phyloP scores from a whole-genome alignment of 306 rosid genomes.

The Sechiopsis laciniata region DNA sequence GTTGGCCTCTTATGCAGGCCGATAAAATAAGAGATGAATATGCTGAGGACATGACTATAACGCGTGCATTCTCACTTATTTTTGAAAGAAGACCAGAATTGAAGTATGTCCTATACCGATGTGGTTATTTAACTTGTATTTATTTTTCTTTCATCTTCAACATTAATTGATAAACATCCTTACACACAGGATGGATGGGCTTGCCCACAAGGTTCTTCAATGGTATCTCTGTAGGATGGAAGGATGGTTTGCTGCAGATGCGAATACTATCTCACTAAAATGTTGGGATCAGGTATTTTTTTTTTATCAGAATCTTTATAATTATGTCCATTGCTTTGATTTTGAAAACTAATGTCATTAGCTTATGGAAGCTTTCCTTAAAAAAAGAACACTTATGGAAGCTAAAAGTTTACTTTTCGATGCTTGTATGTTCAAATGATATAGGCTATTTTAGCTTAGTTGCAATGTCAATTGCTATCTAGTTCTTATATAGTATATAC shows the following conservation, averaged over 20 bases:
- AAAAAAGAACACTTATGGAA: neutral
- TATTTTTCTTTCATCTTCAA: neutral
- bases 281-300: conserved; percentile 80
- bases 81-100: conserved; percentile 82
- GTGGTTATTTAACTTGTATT: neutral
- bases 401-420: neutral
- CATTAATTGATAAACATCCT: neutral
- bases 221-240: conserved; percentile 99
- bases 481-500: neutral
- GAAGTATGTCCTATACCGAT: conserved; percentile 32
- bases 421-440: neutral
- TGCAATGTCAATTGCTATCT: neutral
- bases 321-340: neutral
- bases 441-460: neutral
- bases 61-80: conserved; percentile 66
- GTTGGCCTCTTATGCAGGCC: conserved; percentile 45
- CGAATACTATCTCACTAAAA: conserved; percentile 80
- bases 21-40: conserved; percentile 55
- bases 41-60: conserved; percentile 70
- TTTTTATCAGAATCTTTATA: neutral
- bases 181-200: conserved; percentile 74
- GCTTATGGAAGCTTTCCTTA: neutral
- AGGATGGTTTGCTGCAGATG: conserved; percentile 99
- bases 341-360: neutral
- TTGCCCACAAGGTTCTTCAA: conserved; percentile 81